phyloP scores from a whole-genome alignment of 441 rosid genomes.

The Pelargonium cotyledonis region DNA sequence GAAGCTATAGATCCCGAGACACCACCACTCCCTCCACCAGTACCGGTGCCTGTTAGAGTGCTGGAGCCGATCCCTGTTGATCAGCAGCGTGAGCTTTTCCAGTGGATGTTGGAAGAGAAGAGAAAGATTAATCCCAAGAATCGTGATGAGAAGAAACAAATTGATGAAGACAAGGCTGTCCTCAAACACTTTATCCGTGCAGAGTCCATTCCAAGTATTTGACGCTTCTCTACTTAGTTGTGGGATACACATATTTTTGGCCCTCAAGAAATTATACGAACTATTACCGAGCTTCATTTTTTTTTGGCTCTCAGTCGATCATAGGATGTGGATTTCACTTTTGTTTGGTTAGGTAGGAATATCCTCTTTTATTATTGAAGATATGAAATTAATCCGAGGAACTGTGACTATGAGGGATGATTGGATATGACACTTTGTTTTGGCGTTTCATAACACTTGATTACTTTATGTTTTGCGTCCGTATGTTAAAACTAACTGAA shows the following conservation, averaged over 20 bases:
- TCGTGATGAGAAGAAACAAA: constrained; percentile 42
- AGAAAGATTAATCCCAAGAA: constrained; percentile 48
- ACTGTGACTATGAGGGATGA: no score
- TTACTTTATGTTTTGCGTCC: no score
- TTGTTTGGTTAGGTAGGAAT: no score
- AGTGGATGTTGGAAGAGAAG: constrained; percentile 81
- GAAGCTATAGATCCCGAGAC: constrained; percentile 20
- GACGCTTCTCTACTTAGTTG: constrained; percentile 10
- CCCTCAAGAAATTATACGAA: background rate
- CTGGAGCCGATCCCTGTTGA: constrained; percentile 58
- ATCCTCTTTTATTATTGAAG: no score
- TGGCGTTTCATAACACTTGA: no score
- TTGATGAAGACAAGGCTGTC: constrained; percentile 60
- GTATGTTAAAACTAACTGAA: no score
- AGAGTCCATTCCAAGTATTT: constrained; percentile 43
- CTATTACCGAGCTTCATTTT: background rate
- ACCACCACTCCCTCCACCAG: constrained; percentile 20
- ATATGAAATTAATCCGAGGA: no score
- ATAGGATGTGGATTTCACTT: background rate
- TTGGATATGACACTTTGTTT: no score
- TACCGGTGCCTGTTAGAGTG: constrained; percentile 27
- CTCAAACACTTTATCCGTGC: constrained; percentile 55
- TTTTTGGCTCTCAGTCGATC: background rate
- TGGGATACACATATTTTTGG: background rate
- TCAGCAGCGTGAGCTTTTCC: constrained; percentile 64